Conservation (phyloP, 2,329 filamentous ascomycete genomes). For the Fusarium sarcochroum region DNA sequence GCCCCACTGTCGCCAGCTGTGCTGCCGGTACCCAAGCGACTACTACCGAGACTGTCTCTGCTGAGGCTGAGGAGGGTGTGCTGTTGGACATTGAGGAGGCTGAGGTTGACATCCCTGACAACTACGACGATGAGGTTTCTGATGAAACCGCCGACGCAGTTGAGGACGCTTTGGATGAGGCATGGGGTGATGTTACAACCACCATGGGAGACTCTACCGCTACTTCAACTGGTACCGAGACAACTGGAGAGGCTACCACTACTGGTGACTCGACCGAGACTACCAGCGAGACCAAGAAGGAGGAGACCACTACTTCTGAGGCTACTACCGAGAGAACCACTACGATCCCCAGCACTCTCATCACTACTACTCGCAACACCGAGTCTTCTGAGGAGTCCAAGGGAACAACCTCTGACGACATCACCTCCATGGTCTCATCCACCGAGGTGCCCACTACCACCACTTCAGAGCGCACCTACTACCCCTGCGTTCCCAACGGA, state of each 20-base stretch:
- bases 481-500: not conserved
- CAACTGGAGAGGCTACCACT: not conserved
- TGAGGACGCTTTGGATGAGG: not conserved
- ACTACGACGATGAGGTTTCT: conserved; percentile 3
- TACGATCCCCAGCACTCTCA: conserved; percentile 7
- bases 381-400: conserved; percentile 4
- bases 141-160: not conserved
- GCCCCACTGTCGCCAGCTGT: conserved; percentile 17
- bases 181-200: not conserved
- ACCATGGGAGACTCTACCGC: not conserved
- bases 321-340: conserved; percentile 3
- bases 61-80: conserved; percentile 6
- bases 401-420: not conserved
- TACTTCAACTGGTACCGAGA: not conserved
- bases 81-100: conserved; percentile 11
- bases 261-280: not conserved
- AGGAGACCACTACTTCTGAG: not conserved
- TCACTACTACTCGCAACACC: conserved; percentile 12
- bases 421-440: not conserved
- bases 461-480: conserved; percentile 12
- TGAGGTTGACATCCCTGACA: not conserved
- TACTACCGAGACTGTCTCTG: not conserved
- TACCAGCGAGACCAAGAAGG: not conserved
- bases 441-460: not conserved
- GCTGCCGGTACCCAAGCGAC: conserved; percentile 21